These are phyloP conservation scores for Maudiozyma serrabonitensis DNA, from an alignment of 805 yeast species.

Conservation along the genomic window DNA sequence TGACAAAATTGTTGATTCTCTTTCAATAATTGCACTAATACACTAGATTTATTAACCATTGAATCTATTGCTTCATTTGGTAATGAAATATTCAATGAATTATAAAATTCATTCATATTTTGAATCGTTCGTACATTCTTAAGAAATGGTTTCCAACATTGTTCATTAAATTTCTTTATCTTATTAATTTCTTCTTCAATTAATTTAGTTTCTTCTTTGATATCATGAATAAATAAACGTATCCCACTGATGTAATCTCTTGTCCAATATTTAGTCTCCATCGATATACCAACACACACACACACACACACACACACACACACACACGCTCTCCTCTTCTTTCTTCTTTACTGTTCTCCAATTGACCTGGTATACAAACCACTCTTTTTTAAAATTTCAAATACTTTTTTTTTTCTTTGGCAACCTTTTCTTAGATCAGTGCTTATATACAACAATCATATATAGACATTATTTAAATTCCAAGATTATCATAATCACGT, in stretches of 20 bases:
- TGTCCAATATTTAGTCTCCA: conserved; percentile 21
- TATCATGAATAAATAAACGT: conserved; percentile 9
- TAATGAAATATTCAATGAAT: no score
- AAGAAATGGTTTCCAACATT: conserved; percentile 12
- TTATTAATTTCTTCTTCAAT: conserved; percentile 9
- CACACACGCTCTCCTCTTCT: background rate
- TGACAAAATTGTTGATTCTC: conserved; percentile 4
- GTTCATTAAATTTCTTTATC: conserved; percentile 12
- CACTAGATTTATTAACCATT: no score
- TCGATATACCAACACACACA: background rate
- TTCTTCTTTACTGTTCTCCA: no score
- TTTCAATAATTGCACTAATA: conserved; percentile 2
- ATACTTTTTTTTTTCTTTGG: no score
- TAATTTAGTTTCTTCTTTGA: conserved; percentile 15
- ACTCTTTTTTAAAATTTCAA: no score
- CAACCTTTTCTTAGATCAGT: no score
- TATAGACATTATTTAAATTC: background rate
- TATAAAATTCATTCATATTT: no score
- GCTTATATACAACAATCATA: no score
- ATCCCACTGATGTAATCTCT: conserved; percentile 27
- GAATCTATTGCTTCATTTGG: no score
- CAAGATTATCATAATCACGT: conserved; percentile 40
- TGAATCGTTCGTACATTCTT: background rate
- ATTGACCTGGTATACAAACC: no score
- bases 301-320: background rate